Evolutionary conservation across 257 asterid genomes (phyloP).

Genomic region (Fraxinus americana): DNA sequence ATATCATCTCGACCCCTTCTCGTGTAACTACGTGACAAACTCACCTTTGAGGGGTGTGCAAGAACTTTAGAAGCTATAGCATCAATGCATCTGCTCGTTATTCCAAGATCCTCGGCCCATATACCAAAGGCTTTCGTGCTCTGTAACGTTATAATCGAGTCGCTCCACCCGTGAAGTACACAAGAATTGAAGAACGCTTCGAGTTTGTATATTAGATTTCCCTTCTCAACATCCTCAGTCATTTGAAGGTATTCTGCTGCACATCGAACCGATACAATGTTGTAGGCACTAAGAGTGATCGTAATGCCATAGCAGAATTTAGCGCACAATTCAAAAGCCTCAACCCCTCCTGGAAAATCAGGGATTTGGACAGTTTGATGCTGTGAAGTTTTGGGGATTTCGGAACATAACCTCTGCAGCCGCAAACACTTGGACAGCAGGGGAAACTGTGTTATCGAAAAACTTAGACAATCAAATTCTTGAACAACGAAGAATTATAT

Average conservation of each 20-base stretch:
- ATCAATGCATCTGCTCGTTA: slow-evolving; percentile 68
- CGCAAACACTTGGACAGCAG: slow-evolving; percentile 74
- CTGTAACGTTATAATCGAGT: slow-evolving; percentile 62
- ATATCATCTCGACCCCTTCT: slow-evolving; percentile 55
- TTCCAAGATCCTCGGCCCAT: slow-evolving; percentile 67
- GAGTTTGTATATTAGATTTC: slow-evolving; percentile 70
- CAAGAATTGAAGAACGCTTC: slow-evolving; percentile 83
- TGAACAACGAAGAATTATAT: neutral
- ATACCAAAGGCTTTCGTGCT: slow-evolving; percentile 57
- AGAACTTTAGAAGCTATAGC: slow-evolving; percentile 63
- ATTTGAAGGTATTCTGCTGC: slow-evolving; percentile 85
- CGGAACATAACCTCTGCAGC: slow-evolving; percentile 64
- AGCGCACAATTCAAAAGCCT: slow-evolving; percentile 83
- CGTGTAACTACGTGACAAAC: slow-evolving; percentile 60
- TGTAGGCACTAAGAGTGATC: slow-evolving; percentile 79
- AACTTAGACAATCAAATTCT: neutral
- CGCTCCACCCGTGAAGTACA: slow-evolving; percentile 83
- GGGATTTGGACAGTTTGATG: slow-evolving; percentile 61
- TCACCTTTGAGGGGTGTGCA: slow-evolving; percentile 63
- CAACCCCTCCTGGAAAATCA: slow-evolving; percentile 83
- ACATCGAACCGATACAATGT: slow-evolving; percentile 67
- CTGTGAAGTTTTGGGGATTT: slow-evolving; percentile 50
- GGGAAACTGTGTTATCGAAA: slow-evolving; percentile 64
- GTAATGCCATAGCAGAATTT: slow-evolving; percentile 93
- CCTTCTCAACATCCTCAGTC: slow-evolving; percentile 89